phyloP scores from a whole-genome alignment of 2,329 filamentous ascomycete species.

The Rachicladosporium sp. region DNA sequence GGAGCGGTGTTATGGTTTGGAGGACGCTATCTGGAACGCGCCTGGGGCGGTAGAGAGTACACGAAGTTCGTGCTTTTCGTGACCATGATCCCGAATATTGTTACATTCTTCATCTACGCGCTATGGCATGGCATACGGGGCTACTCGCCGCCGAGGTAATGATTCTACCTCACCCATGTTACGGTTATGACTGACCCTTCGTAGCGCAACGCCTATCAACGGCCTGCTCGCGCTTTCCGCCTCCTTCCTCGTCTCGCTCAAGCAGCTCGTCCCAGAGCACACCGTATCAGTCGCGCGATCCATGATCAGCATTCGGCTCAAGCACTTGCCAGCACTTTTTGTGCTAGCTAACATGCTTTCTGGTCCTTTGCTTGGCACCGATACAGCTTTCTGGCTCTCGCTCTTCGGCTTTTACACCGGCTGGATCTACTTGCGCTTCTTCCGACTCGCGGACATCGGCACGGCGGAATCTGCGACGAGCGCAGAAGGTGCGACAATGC shows the following conservation, averaged over 20 bases:
- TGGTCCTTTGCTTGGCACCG: constrained; percentile 52
- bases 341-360: constrained; percentile 58
- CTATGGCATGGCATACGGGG: constrained; percentile 59
- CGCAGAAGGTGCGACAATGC: constrained; percentile 44
- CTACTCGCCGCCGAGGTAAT: constrained; percentile 56
- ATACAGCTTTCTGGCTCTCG: constrained; percentile 67
- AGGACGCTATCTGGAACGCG: constrained; percentile 86
- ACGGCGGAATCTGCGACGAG: constrained; percentile 38
- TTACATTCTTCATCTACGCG: constrained; percentile 62
- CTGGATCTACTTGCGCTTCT: constrained; percentile 96
- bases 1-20: constrained; percentile 76
- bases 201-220: constrained; percentile 63
- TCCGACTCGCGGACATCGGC: constrained; percentile 49
- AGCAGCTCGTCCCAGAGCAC: constrained; percentile 92
- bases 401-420: constrained; percentile 72
- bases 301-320: constrained; percentile 76
- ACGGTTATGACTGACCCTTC: background rate
- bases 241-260: constrained; percentile 90
- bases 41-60: constrained; percentile 87
- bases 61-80: constrained; percentile 79
- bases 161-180: constrained; percentile 9
- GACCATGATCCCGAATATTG: constrained; percentile 67
- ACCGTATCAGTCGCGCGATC: constrained; percentile 90
- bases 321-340: constrained; percentile 66
- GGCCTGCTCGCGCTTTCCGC: constrained; percentile 85